Conservation (phyloP, 768 basidiomycete genomes). For the Tylopilus sp. region DNA sequence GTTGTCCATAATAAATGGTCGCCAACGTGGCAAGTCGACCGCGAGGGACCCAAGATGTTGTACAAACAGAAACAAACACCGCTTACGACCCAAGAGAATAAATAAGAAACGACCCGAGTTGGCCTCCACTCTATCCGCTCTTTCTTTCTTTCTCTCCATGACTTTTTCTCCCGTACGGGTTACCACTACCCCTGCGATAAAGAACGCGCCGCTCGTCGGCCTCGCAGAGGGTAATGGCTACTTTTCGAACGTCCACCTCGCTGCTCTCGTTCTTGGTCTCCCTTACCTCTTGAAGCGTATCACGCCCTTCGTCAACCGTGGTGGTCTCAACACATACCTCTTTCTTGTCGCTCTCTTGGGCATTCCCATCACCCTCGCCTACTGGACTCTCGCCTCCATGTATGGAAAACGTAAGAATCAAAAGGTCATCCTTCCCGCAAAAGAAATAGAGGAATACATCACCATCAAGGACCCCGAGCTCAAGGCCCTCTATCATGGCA, state of each 20-base stretch:
- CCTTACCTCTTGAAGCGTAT: slow-evolving; percentile 84
- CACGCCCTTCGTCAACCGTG: slow-evolving; percentile 77
- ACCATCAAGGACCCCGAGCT: slow-evolving; percentile 83
- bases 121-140: slow-evolving; percentile 13
- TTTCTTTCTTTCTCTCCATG: slow-evolving; percentile 28
- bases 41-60: not conserved
- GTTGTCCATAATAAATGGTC: slow-evolving; percentile 18
- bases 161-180: slow-evolving; percentile 48
- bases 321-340: slow-evolving; percentile 82
- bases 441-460: slow-evolving; percentile 86
- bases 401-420: slow-evolving; percentile 81
- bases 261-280: slow-evolving; percentile 67
- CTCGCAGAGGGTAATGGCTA: slow-evolving; percentile 83
- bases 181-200: slow-evolving; percentile 74
- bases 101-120: slow-evolving; percentile 12
- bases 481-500: slow-evolving; percentile 73
- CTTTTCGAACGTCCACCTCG: slow-evolving; percentile 82
- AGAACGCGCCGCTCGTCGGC: slow-evolving; percentile 79
- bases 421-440: slow-evolving; percentile 80
- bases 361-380: slow-evolving; percentile 72
- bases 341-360: slow-evolving; percentile 75
- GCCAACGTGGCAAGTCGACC: not conserved
- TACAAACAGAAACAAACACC: slow-evolving; percentile 19
- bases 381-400: slow-evolving; percentile 87
- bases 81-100: slow-evolving; percentile 9